Conservation (phyloP, 2,329 filamentous ascomycete genomes). For the Pseudocercospora fuligena region DNA sequence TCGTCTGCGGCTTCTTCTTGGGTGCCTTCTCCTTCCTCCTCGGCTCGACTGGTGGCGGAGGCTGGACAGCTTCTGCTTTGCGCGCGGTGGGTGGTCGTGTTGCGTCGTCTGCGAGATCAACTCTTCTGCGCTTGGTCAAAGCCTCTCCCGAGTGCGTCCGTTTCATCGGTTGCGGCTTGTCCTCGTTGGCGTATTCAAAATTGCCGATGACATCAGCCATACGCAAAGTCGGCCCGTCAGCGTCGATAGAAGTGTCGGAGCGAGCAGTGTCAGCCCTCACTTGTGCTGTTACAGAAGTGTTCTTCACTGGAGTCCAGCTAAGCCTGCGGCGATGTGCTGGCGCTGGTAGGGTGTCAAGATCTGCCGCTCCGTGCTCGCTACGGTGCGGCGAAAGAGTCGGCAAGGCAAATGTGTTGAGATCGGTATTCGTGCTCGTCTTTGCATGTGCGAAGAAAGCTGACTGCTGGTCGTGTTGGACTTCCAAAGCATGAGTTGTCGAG, state of each 20-base stretch:
- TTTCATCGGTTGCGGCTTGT: background rate
- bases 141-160: conserved; percentile 22
- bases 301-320: conserved; percentile 30
- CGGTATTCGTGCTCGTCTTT: too few relatives aligned
- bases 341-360: background rate
- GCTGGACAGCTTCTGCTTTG: background rate
- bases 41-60: conserved; percentile 28
- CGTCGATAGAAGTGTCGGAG: conserved; percentile 3
- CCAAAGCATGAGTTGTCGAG: background rate
- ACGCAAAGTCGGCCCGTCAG: conserved; percentile 11
- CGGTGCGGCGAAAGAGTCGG: background rate
- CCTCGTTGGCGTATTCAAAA: conserved; percentile 21
- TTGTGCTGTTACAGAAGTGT: conserved; percentile 6
- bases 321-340: conserved; percentile 23
- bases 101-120: conserved; percentile 25
- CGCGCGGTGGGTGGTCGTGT: conserved; percentile 8
- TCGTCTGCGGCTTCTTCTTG: conserved; percentile 74
- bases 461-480: background rate
- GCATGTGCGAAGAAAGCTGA: background rate
- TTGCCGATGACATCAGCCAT: conserved; percentile 24
- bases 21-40: conserved; percentile 45
- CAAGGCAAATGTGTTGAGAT: background rate
- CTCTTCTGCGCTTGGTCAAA: conserved; percentile 25
- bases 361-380: background rate
- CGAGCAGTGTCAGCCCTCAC: background rate